These are phyloP conservation scores for Tremellales sp. DNA, from an alignment of 1,284 basidiomycete species.

Conservation along the genomic window DNA sequence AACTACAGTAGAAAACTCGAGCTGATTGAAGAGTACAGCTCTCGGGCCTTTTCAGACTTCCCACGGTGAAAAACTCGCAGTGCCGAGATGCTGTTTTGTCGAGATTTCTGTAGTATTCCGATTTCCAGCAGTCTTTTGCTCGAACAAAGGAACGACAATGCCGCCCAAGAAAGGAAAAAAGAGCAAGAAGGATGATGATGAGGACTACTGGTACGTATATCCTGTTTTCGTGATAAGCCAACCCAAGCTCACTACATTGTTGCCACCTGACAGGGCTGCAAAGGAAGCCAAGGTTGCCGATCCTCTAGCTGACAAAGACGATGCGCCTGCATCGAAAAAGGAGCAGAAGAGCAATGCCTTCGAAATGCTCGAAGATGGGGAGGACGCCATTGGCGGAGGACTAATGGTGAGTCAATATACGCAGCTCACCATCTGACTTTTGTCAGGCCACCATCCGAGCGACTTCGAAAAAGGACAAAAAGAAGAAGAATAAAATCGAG, in stretches of 20 bases:
- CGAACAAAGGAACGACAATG: slow-evolving; percentile 52
- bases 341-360: slow-evolving; percentile 51
- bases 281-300: slow-evolving; percentile 39
- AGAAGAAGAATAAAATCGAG: slow-evolving; percentile 14
- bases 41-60: neutral
- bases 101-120: neutral
- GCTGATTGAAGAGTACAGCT: too few species aligned
- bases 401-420: slow-evolving; percentile 69
- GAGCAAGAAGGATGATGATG: slow-evolving; percentile 72
- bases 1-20: too few species aligned
- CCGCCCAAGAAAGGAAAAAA: slow-evolving; percentile 87
- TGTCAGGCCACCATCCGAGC: slow-evolving; percentile 24
- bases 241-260: neutral
- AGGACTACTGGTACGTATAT: slow-evolving; percentile 68
- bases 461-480: slow-evolving; percentile 25
- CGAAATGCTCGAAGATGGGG: slow-evolving; percentile 46
- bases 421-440: too few species aligned
- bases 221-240: neutral
- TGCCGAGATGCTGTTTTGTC: neutral
- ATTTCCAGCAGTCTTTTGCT: neutral
- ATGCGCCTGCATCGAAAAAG: slow-evolving; percentile 54
- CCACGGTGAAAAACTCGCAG: neutral
- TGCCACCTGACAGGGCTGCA: slow-evolving; percentile 31
- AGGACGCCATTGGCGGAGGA: slow-evolving; percentile 68
- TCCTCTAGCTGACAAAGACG: slow-evolving; percentile 52